Conservation (phyloP, 306 rosid species). For the Vicia faba region DNA sequence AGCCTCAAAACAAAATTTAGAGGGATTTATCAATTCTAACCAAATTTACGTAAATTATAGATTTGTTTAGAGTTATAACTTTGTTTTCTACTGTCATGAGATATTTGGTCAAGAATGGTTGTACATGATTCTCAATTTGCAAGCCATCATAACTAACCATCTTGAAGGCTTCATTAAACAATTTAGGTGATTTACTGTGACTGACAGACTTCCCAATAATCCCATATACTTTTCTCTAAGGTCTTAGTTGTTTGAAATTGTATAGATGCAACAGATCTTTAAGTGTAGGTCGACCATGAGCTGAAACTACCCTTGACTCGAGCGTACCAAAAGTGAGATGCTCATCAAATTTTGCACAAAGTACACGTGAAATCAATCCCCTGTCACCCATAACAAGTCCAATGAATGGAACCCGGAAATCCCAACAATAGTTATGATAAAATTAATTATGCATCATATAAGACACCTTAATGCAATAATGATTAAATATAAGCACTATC, state of each 20-base stretch:
- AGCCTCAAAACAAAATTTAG: constrained; percentile 28
- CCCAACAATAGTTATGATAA: constrained; percentile 31
- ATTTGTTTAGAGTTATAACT: too few relatives aligned
- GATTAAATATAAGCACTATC: constrained; percentile 15
- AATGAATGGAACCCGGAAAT: constrained; percentile 81
- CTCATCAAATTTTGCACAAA: constrained; percentile 92
- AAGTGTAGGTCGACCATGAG: constrained; percentile 92
- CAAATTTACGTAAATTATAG: too few relatives aligned
- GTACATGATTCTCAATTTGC: too few relatives aligned
- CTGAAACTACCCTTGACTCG: constrained; percentile 79
- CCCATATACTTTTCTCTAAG: constrained; percentile 81
- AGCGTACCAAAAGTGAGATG: constrained; percentile 84
- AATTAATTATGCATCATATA: constrained; percentile 15
- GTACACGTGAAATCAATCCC: constrained; percentile 79
- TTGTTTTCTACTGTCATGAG: too few relatives aligned
- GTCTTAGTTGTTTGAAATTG: constrained; percentile 71
- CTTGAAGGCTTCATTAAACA: constrained; percentile 78
- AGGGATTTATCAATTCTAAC: too few relatives aligned
- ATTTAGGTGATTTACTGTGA: constrained; percentile 86
- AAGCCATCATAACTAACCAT: constrained; percentile 68
- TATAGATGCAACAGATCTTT: constrained; percentile 68
- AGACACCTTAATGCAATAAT: constrained; percentile 13
- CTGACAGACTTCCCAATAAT: constrained; percentile 86
- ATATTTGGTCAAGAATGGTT: too few relatives aligned
- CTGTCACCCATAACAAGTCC: constrained; percentile 94